Base-by-base conservation (phyloP, 345 rosid genomes). In the Gynandropsis gynandra region DNA sequence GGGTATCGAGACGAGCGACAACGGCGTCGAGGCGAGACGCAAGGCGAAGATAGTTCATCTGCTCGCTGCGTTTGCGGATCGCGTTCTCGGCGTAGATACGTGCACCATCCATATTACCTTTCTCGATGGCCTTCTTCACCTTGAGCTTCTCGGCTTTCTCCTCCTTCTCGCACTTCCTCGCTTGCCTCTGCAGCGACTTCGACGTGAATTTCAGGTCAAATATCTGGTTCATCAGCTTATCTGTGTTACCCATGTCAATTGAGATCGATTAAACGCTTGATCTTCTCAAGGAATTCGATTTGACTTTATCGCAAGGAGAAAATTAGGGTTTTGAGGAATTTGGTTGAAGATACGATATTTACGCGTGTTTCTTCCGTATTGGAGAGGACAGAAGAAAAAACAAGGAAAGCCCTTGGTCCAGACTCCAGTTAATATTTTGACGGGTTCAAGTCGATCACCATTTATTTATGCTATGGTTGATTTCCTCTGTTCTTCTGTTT, bases 61-160 rank as follows among this genome's bases (percentile, higher is more conserved):
- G 98, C 80, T 92, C 98, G 61, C 80, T 79, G 16, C 96, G 79
- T 72, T 87, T 92, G 14, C 98, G 79, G 64, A 92, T 92, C 47
- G 95, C 81, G 68, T 85, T 92, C 78, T 87, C 98, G 3, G 96
- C 96, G 48, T 92, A 92, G 88, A 92, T 87, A 67, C 98, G 78
- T 31, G 88, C 98, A 11, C 98, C 98, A 54, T 92, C 98, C 95
- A 87, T 79, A 64, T 92, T 92, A 0, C 98, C 98, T 31, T 87
- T 92, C 81, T 92, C 96, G 59, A 87, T 92, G 48, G 98, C 98
- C 73, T 92, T 92, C 78, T 92, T 87, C 27, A 87, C 89, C 73
- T 87, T 92, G 58, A 92, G 61, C 57, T 87, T 87, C 81, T 87
- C 98, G 14, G 87, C 55, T 34, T 92, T 92, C 87, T 87, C 98